Percentiles rank a stretch among this genome's conserved stretches.
Evolutionary conservation across 2,329 filamentous ascomycete species (phyloP).

Genomic region (Talaromyces pinophilus): DNA sequence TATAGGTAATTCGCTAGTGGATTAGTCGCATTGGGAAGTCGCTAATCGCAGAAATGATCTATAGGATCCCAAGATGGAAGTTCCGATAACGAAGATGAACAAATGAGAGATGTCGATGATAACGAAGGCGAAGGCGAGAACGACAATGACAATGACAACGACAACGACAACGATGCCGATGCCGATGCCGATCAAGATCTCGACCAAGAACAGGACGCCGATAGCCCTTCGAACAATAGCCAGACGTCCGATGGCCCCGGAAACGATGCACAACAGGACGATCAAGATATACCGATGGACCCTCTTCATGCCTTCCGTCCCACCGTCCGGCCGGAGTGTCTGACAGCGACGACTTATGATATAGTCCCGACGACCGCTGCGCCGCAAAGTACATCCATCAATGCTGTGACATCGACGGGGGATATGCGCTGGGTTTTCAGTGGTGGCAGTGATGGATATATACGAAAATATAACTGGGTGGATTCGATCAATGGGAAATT

Average conservation of each 20-base stretch:
- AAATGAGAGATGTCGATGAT: constrained; percentile 43
- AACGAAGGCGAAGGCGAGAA: constrained; percentile 40
- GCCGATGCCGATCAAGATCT: constrained; percentile 39
- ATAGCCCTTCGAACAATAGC: constrained; percentile 44
- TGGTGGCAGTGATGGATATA: constrained; percentile 91
- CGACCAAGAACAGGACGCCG: constrained; percentile 39
- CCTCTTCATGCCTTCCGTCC: constrained; percentile 55
- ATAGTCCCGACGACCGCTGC: constrained; percentile 97
- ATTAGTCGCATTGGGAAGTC: not conserved
- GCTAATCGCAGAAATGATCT: constrained; percentile 7
- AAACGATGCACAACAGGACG: constrained; percentile 45
- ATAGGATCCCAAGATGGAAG: constrained; percentile 51
- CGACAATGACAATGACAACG: constrained; percentile 31
- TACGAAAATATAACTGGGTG: constrained; percentile 93
- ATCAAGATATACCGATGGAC: constrained; percentile 41
- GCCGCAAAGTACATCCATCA: constrained; percentile 92
- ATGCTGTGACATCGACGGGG: constrained; percentile 85
- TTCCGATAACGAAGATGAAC: constrained; percentile 53
- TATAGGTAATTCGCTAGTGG: constrained; percentile 16
- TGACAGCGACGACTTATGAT: constrained; percentile 81
- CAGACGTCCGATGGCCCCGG: constrained; percentile 42
- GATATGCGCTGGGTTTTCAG: constrained; percentile 95
- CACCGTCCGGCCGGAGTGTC: constrained; percentile 71
- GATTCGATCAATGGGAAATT: constrained; percentile 95
- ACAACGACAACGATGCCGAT: not conserved